Base-by-base conservation (phyloP, 805 yeast species). In the Cyberlindnera samutprakarnensis region DNA sequence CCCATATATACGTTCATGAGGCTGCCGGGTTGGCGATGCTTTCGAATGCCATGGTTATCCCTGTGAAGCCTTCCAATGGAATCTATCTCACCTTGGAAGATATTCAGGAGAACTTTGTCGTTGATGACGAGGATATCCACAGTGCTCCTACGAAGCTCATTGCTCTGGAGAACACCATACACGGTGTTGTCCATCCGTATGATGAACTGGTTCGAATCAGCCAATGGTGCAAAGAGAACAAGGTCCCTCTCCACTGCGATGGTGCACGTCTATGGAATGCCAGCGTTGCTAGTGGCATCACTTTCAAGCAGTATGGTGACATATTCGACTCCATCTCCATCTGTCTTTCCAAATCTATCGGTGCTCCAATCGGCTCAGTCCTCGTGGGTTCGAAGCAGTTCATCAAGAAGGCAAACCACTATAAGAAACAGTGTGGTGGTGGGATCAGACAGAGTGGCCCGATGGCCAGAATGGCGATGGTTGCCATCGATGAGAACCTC, bases 241-340 rank as follows among this genome's bases (percentile, higher is more conserved):
- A 64, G 33, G 58, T 84, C 34, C 68, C 63, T 35, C 56, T 87
- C 44, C 96, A 90, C 50, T 73, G 87, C 47, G 97, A 88, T 54
- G 97, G 96, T 41, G 97, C 96, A n/a, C 71, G 97, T 47, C 60
- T 88, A 31, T 87, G 94, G 88, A 86, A 88, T 51, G 96, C 96
- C 7, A 66, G 75, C 23, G 81, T 70, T 9, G 88, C 70, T 19
- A 69, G 85, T 6, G 54, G 51, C 2, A 32, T 44, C 11, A 57
- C 85, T 9, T 58, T 88, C 33, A 60, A 57, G 14, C 83, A 84
- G 45, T 86, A 78, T 56, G 83, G 94, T 43, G 63, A 68, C 37
- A 59, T 76, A 37, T 88, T 88, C 54, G 96, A 88, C 57, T 72
- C 92, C 10, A 83, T 88, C 28, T 83, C 95, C 7, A 66, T 88